These are phyloP conservation scores for Theileria luwenshuni DNA, from an alignment of 169 alveolate genomes.

Conservation along the genomic window DNA sequence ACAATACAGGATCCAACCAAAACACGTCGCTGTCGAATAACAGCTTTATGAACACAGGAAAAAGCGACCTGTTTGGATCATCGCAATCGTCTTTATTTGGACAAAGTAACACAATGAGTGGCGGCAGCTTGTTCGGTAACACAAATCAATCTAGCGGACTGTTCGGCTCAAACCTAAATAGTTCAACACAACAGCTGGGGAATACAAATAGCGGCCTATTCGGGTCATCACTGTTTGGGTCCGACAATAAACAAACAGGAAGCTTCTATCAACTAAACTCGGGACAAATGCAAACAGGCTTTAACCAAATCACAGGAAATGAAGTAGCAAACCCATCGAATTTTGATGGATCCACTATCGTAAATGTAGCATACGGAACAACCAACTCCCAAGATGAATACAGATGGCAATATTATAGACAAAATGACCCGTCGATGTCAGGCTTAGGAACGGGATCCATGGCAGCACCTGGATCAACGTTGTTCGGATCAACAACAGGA, in stretches of 20 bases:
- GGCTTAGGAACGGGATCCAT: constrained; percentile 24
- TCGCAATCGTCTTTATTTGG: constrained; percentile 56
- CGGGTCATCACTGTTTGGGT: constrained; percentile 7
- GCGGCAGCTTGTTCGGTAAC: constrained; percentile 8
- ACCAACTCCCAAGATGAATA: constrained; percentile 39
- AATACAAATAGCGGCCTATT: not conserved
- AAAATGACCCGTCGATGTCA: constrained; percentile 28
- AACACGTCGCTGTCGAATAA: constrained; percentile 4
- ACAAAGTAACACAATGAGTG: constrained; percentile 26
- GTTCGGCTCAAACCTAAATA: constrained; percentile 8
- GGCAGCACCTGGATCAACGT: constrained; percentile 31
- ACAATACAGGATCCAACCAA: constrained; percentile 1
- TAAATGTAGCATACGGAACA: constrained; percentile 44
- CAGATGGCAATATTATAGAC: constrained; percentile 63
- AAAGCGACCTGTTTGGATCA: constrained; percentile 27
- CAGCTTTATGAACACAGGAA: constrained; percentile 33
- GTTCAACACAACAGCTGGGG: constrained; percentile 5
- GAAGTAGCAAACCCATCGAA: constrained; percentile 6
- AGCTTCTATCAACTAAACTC: constrained; percentile 1
- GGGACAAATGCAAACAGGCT: constrained; percentile 9
- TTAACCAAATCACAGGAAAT: constrained; percentile 25
- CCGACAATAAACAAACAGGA: constrained; percentile 15
- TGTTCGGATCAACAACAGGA: constrained; percentile 44
- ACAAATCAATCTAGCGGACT: not conserved
- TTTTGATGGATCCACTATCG: constrained; percentile 50